Evolutionary conservation across 352 stramenopile species (phyloP), one percentile per base, ranked within the genome.

Genomic region (Pythium diclinum): DNA sequence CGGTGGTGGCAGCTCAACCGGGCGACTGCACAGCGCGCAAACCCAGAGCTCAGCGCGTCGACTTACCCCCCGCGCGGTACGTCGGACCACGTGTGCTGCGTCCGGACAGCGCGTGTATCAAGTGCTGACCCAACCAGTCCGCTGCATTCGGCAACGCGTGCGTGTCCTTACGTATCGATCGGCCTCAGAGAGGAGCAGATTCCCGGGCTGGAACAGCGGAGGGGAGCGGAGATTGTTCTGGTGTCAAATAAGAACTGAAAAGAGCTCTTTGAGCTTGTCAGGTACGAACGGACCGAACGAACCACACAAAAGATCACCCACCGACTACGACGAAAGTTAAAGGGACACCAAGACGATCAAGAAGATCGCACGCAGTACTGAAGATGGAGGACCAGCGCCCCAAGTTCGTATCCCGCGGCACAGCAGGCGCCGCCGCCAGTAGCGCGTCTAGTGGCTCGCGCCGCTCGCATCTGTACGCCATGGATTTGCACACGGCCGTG

Each of bases 401-500:
- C n/a, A 42, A 53, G 30, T 67, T 56, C 33, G 61, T 67, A 7
- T 67, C 61, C 8, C 52, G 55, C 33, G 44, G n/a, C 17, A 40
- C 10, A 34, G 36, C 56, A 17, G 61, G 17, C 28, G 42, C 60
- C 3, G 52, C 47, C 13, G 48, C 11, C 38, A 56, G 49, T 30
- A 21, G 23, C 34, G 25, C 32, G 28, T 23, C 19, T 13, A 23
- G 36, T 19, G 63, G 42, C 57, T 32, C 42, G 48, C 47, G 33
- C 10, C 67, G 67, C 40, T 73, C 67, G n/a, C 67, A 66, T 21
- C 69, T 57, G 56, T 51, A 67, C 47, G 67, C 51, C 51, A 73
- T 73, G 67, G 67, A 73, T 47, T 58, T 73, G 25, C 67, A 69
- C 62, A 69, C 61, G 55, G 59, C 51, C 17, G 58, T 61, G 56